Percentiles rank a stretch among this genome's conserved stretches.
phyloP scores from a whole-genome alignment of 2,329 filamentous ascomycete species.

The Gliomastix tumulicola region DNA sequence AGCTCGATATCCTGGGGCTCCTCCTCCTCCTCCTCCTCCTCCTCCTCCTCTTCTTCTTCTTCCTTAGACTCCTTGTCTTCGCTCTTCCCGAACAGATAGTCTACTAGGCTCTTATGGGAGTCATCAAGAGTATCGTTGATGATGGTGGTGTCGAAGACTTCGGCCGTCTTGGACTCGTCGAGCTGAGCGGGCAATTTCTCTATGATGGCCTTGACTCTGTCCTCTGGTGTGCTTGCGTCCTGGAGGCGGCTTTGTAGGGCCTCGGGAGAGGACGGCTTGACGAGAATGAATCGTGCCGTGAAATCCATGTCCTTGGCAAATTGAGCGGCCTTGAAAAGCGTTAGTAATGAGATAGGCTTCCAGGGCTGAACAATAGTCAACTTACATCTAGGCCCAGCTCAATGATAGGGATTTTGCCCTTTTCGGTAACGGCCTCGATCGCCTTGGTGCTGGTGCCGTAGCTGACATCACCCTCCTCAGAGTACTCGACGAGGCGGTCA shows the following conservation, averaged over 20 bases:
- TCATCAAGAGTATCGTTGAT: slow-evolving; percentile 15
- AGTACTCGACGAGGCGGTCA: slow-evolving; percentile 52
- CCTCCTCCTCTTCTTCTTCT: slow-evolving; percentile 1
- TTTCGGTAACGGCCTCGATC: slow-evolving; percentile 42
- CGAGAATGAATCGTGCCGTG: slow-evolving; percentile 45
- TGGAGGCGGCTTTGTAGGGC: slow-evolving; percentile 18
- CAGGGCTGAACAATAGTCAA: too few species aligned
- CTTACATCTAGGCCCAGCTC: slow-evolving; percentile 46
- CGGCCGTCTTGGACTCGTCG: slow-evolving; percentile 14
- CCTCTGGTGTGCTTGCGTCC: slow-evolving; percentile 14
- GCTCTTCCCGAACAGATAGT: background rate
- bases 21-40: background rate
- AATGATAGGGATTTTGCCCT: slow-evolving; percentile 54
- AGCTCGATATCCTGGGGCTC: too few species aligned
- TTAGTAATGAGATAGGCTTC: slow-evolving; percentile 2
- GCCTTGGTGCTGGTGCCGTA: slow-evolving; percentile 51
- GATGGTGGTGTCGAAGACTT: slow-evolving; percentile 18
- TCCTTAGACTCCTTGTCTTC: slow-evolving; percentile 3
- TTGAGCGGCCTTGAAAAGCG: slow-evolving; percentile 37
- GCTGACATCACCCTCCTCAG: slow-evolving; percentile 36
- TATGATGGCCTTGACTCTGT: slow-evolving; percentile 12
- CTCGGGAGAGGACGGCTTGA: slow-evolving; percentile 31
- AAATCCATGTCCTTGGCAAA: slow-evolving; percentile 52
- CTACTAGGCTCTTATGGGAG: background rate
- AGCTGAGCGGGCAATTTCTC: slow-evolving; percentile 12